Evolutionary conservation across 495 filamentous ascomycete species (phyloP), one percentile per base, ranked within the genome.

Genomic region (Penicillium ochrochloron): DNA sequence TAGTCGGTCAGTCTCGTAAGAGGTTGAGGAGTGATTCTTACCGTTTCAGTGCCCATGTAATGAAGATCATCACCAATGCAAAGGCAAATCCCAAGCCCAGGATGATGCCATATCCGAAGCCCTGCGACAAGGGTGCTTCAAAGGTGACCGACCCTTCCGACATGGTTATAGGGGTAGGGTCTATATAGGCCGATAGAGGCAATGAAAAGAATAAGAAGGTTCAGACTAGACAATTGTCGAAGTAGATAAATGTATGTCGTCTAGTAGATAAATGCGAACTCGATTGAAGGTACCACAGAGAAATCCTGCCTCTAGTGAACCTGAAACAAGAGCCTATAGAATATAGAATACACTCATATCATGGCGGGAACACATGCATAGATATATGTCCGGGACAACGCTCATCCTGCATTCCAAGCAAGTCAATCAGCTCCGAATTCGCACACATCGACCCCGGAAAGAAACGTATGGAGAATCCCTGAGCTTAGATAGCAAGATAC

Each of bases 81-180:
- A 95, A 95, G 44, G 83, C 82, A 73, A 87, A 86, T 23, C 90
- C 90, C 25, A 93, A 76, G 19, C 92, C 91, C 15, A 94, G 76
- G 60, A 94, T 89, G 71, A 96, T 90, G 61, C 90, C 92, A 86
- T 94, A 95, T 67, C 92, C 92, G 70, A 89, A 90, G 50, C 84
- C 88, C 70, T 90, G 85, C 60, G 79, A 81, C 25, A 95, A 81
- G 7, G 91, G 87, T 23, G 89, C 76, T n/a, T 62, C 67, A 57
- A 82, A 82, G 4, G 54, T 63, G 29, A 66, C 65, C 33, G 17
- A 37, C 29, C 56, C 48, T 23, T 57, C 51, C 27, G 63, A 55
- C 63, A 65, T 62, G 60, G 21, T 39, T 46, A 25, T 51, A 34
- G 17, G 17, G 42, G 19, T 35, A n/a, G 21, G 21, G 9, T 60